A percentile compares a stretch with the other conserved stretches of the same genome.
phyloP scores from a whole-genome alignment of 805 yeast species.

The Cyberlindnera xylosilytica region DNA sequence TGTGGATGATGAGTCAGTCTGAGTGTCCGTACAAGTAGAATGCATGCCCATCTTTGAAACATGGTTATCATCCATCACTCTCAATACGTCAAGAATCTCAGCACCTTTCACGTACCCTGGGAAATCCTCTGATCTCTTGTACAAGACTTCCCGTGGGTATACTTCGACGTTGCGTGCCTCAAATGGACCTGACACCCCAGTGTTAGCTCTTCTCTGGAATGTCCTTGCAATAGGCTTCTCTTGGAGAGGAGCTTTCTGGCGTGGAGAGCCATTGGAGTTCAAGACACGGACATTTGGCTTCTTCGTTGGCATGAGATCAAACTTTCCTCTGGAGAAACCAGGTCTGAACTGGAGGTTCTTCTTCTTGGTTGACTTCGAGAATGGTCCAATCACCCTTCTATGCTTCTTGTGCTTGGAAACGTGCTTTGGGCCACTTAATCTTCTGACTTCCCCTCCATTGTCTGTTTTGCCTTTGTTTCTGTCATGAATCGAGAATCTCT shows the following conservation, averaged over 20 bases:
- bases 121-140: not conserved
- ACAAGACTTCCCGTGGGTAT: not conserved
- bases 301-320: conserved; percentile 1
- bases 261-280: conserved; percentile 3
- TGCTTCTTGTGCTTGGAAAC: conserved; percentile 5
- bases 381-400: conserved; percentile 2
- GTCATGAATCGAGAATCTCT: conserved; percentile 13
- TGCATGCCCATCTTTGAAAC: too few species aligned
- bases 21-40: too few species aligned
- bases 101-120: conserved; percentile 4
- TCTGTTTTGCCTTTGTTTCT: conserved; percentile 2
- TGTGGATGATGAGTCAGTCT: not conserved
- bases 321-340: conserved; percentile 6
- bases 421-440: not conserved
- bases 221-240: not conserved
- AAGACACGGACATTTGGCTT: conserved; percentile 4
- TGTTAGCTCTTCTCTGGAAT: not conserved
- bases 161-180: not conserved
- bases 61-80: not conserved
- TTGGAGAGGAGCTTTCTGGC: not conserved
- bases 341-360: conserved; percentile 1
- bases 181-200: too few species aligned
- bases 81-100: conserved; percentile 1
- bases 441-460: not conserved
- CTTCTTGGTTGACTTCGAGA: not conserved